Conservation (phyloP, 192 early-diverging fungal species). For the Backusella macrospora region DNA sequence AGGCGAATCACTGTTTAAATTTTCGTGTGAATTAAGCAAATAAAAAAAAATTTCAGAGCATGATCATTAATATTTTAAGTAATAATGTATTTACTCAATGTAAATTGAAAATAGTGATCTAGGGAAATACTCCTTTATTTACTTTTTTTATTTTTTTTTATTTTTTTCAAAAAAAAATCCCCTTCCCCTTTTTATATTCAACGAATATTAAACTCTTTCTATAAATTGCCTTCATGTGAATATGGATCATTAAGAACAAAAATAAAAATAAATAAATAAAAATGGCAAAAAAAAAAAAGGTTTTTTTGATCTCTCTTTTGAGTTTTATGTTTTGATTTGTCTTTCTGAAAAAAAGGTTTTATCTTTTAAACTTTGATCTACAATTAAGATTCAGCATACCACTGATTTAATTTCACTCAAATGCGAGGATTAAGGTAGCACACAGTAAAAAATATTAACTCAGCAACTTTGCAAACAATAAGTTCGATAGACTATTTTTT, state of each 20-base stretch:
- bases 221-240: slow-evolving; percentile 9
- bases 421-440: slow-evolving; percentile 11
- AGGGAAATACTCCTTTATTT: background rate
- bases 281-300: background rate
- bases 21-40: slow-evolving; percentile 8
- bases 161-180: background rate
- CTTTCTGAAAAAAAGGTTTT: background rate
- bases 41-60: background rate
- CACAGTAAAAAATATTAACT: slow-evolving; percentile 1
- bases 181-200: slow-evolving; percentile 9
- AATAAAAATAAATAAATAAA: background rate
- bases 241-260: background rate
- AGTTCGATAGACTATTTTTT: slow-evolving; percentile 8
- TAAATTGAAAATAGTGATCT: slow-evolving; percentile 2
- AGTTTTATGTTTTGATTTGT: background rate
- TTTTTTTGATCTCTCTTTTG: background rate
- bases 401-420: slow-evolving; percentile 7
- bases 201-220: background rate
- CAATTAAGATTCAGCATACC: slow-evolving; percentile 9
- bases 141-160: background rate
- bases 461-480: slow-evolving; percentile 1
- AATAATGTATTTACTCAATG: background rate
- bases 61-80: slow-evolving; percentile 3
- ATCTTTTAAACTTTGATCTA: slow-evolving; percentile 9
- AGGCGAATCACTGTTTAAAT: background rate